phyloP scores from a whole-genome alignment of 176 grass and related monocot species.

The Urochloa ruziziensis region DNA sequence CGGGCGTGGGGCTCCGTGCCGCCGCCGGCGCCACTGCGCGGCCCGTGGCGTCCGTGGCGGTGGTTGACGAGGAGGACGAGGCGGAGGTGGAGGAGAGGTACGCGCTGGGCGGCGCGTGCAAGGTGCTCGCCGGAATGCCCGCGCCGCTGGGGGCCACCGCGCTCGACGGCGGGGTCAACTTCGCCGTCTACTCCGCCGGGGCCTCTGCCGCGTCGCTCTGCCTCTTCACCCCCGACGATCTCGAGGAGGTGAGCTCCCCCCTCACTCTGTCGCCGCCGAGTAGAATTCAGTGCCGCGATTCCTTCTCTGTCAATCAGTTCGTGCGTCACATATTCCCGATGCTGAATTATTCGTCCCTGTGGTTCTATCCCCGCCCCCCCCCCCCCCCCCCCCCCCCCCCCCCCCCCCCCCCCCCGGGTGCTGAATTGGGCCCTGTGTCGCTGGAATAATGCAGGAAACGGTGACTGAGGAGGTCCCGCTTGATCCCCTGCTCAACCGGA shows the following conservation, averaged over 20 bases:
- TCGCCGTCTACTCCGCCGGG: conserved; percentile 67
- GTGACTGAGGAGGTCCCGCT: conserved; percentile 69
- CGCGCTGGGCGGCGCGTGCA: conserved; percentile 40
- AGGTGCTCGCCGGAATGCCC: conserved; percentile 70
- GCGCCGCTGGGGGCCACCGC: conserved; percentile 69
- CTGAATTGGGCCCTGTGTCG: neutral
- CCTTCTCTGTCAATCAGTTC: neutral
- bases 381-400: no score
- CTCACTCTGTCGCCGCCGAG: neutral
- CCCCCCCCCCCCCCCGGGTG: no score
- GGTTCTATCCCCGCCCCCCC: no score
- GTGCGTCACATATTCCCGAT: no score
- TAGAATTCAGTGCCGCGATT: neutral
- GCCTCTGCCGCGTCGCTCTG: conserved; percentile 67
- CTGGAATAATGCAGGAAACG: conserved; percentile 35
- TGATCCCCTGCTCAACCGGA: conserved; percentile 58
- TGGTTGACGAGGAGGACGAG: neutral
- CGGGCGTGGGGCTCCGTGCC: neutral
- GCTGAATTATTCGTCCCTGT: neutral
- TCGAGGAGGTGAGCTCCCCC: conserved; percentile 42
- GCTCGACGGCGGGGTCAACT: conserved; percentile 75
- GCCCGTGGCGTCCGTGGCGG: neutral
- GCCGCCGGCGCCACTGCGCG: neutral
- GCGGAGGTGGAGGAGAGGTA: conserved; percentile 30
- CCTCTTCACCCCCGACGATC: conserved; percentile 71